Percentiles rank a stretch among this genome's conserved stretches.
These are phyloP conservation scores for Hypoxylon sp. DNA, from an alignment of 2,329 filamentous ascomycete genomes.

Conservation along the genomic window DNA sequence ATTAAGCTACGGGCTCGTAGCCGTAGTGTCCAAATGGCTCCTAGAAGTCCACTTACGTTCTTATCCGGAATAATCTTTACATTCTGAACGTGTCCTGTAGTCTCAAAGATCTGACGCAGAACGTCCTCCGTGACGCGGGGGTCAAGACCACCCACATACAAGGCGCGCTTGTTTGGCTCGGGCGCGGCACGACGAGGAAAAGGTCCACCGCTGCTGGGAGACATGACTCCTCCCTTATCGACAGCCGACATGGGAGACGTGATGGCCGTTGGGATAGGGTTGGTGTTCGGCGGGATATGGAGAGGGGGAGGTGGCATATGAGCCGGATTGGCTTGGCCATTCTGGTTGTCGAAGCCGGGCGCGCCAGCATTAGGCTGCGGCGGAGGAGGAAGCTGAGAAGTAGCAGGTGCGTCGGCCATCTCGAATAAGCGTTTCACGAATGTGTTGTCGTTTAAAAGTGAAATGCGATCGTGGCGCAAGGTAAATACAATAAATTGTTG, in stretches of 20 bases:
- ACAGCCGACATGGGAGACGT: slow-evolving; percentile 84
- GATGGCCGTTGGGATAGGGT: slow-evolving; percentile 93
- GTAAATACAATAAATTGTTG: slow-evolving; percentile 35
- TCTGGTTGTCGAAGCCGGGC: slow-evolving; percentile 84
- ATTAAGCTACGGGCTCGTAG: slow-evolving; percentile 1
- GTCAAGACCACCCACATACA: slow-evolving; percentile 96
- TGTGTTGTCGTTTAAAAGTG: slow-evolving; percentile 18
- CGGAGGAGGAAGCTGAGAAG: slow-evolving; percentile 78
- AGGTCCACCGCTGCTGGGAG: slow-evolving; percentile 84
- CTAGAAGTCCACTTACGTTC: slow-evolving; percentile 78
- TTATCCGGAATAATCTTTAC: slow-evolving; percentile 99
- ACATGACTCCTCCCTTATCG: slow-evolving; percentile 78
- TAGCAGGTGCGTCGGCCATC: slow-evolving; percentile 83
- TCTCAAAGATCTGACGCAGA: slow-evolving; percentile 97
- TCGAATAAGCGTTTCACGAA: slow-evolving; percentile 53
- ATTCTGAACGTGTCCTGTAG: slow-evolving; percentile 96
- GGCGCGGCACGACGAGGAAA: slow-evolving; percentile 92
- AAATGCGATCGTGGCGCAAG: slow-evolving; percentile 35
- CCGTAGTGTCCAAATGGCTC: neutral
- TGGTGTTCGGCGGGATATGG: slow-evolving; percentile 96
- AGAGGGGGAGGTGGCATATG: slow-evolving; percentile 94
- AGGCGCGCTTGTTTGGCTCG: slow-evolving; percentile 97
- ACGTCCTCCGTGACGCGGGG: slow-evolving; percentile 97
- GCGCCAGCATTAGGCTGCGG: slow-evolving; percentile 78
- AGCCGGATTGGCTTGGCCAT: slow-evolving; percentile 76